Percentiles rank a stretch among this genome's conserved stretches.
Conservation (phyloP, 2,329 filamentous ascomycete species). For the Sclerotinia glacialis region DNA sequence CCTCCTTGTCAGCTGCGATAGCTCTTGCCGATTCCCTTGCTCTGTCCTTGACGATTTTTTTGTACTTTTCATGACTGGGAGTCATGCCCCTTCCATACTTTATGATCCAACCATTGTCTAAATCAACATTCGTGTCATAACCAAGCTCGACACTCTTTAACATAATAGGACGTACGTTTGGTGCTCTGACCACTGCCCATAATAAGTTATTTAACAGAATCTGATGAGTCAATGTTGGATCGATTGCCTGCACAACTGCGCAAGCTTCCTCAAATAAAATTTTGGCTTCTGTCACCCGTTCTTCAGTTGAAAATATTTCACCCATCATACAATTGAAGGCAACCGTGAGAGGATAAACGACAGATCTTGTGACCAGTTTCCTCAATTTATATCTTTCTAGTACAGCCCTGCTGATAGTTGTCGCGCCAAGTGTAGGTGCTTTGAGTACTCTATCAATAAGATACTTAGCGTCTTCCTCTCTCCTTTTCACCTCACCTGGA, state of each 20-base stretch:
- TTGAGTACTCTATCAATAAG: neutral
- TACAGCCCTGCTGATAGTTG: neutral
- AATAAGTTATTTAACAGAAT: slow-evolving; percentile 5
- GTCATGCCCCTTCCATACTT: neutral
- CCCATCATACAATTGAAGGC: slow-evolving; percentile 14
- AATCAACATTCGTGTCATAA: slow-evolving; percentile 1
- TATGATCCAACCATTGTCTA: slow-evolving; percentile 19
- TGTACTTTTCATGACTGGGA: neutral
- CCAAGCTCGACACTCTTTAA: slow-evolving; percentile 2
- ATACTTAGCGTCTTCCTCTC: slow-evolving; percentile 1
- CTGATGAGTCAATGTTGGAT: neutral
- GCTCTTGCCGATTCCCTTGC: slow-evolving; percentile 2
- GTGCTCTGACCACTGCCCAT: slow-evolving; percentile 6
- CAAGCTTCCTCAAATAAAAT: slow-evolving; percentile 10
- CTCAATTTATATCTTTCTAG: slow-evolving; percentile 5
- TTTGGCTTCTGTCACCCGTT: neutral
- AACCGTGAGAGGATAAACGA: slow-evolving; percentile 15
- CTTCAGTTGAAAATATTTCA: slow-evolving; percentile 14
- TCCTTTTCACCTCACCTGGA: slow-evolving; percentile 1
- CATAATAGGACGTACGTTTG: neutral
- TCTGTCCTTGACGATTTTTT: slow-evolving; percentile 3
- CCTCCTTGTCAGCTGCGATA: neutral
- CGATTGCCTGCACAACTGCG: neutral
- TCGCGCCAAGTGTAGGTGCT: slow-evolving; percentile 1
- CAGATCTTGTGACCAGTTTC: slow-evolving; percentile 1